These are phyloP conservation scores for Crithidia mellificae DNA, from an alignment of 208 protist species.

Conservation along the genomic window DNA sequence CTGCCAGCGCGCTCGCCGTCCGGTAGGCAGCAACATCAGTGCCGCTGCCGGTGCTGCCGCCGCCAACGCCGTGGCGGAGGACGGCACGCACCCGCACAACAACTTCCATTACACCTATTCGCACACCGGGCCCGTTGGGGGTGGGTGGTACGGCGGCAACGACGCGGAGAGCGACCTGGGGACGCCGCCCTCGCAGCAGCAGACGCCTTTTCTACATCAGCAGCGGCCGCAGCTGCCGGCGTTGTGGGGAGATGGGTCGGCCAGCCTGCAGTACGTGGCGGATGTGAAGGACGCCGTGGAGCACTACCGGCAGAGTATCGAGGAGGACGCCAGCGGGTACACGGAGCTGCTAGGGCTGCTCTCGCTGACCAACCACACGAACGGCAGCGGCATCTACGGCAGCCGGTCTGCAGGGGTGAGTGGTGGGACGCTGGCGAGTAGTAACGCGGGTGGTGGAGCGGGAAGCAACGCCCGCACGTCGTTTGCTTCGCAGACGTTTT, in stretches of 20 bases:
- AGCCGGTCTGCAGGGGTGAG: too few species aligned
- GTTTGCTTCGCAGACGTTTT: slow-evolving; percentile 2
- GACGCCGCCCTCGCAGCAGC: slow-evolving; percentile 16
- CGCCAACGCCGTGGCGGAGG: too few species aligned
- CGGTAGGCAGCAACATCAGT: too few species aligned
- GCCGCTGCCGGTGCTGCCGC: too few species aligned
- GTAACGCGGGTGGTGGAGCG: neutral
- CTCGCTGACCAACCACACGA: slow-evolving; percentile 1
- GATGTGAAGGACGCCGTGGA: slow-evolving; percentile 39
- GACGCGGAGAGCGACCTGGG: slow-evolving; percentile 15
- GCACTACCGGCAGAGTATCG: slow-evolving; percentile 34
- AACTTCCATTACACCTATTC: neutral
- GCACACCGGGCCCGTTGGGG: neutral
- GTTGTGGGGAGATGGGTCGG: slow-evolving; percentile 46
- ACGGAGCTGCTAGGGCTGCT: slow-evolving; percentile 35
- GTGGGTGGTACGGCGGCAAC: slow-evolving; percentile 5
- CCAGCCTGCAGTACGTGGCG: slow-evolving; percentile 41
- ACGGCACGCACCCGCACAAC: too few species aligned
- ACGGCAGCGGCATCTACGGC: neutral
- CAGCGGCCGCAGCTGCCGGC: slow-evolving; percentile 36
- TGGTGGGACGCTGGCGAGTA: too few species aligned
- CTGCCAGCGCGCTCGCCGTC: slow-evolving; percentile 11
- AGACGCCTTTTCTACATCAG: slow-evolving; percentile 1
- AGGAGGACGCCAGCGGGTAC: slow-evolving; percentile 34
- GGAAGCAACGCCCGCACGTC: slow-evolving; percentile 6